These are phyloP conservation scores for Discostella pseudostelligera DNA, from an alignment of 108 stramenopile species.

Conservation along the genomic window DNA sequence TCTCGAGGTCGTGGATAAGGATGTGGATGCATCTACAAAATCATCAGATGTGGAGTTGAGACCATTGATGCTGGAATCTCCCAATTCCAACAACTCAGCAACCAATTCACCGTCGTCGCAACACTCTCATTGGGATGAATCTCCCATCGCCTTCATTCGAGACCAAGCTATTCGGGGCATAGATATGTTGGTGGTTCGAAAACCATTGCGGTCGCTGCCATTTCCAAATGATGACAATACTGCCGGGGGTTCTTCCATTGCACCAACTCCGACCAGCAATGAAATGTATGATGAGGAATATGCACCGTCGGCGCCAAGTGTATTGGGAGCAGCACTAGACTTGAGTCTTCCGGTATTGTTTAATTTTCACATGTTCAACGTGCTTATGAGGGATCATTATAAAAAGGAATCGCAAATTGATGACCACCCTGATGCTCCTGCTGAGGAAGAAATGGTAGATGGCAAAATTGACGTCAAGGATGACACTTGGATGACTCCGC, in stretches of 20 bases:
- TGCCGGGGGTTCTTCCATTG: slow-evolving; percentile 6
- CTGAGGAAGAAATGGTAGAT: neutral
- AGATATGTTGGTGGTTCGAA: slow-evolving; percentile 32
- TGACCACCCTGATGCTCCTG: neutral
- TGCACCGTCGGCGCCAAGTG: slow-evolving; percentile 83
- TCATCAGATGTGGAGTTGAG: slow-evolving; percentile 5
- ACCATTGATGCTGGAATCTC: slow-evolving; percentile 8
- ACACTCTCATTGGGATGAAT: slow-evolving; percentile 9
- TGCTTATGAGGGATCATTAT: slow-evolving; percentile 53
- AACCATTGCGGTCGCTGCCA: slow-evolving; percentile 23
- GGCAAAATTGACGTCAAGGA: slow-evolving; percentile 46
- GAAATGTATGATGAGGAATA: slow-evolving; percentile 67
- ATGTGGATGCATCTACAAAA: neutral
- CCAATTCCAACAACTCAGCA: slow-evolving; percentile 1
- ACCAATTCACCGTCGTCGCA: slow-evolving; percentile 10
- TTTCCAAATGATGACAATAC: slow-evolving; percentile 21
- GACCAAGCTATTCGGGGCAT: slow-evolving; percentile 31
- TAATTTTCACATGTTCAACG: slow-evolving; percentile 89
- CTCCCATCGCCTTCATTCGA: slow-evolving; percentile 23
- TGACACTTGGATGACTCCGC: slow-evolving; percentile 35
- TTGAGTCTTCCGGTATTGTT: slow-evolving; percentile 82
- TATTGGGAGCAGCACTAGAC: slow-evolving; percentile 81
- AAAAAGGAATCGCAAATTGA: slow-evolving; percentile 26
- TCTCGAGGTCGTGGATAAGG: slow-evolving; percentile 1
- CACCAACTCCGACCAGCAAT: slow-evolving; percentile 12